A percentile compares a stretch with the other conserved stretches of the same genome.
Conservation (phyloP, 352 stramenopile genomes). For the Phytophthora ramorum region DNA sequence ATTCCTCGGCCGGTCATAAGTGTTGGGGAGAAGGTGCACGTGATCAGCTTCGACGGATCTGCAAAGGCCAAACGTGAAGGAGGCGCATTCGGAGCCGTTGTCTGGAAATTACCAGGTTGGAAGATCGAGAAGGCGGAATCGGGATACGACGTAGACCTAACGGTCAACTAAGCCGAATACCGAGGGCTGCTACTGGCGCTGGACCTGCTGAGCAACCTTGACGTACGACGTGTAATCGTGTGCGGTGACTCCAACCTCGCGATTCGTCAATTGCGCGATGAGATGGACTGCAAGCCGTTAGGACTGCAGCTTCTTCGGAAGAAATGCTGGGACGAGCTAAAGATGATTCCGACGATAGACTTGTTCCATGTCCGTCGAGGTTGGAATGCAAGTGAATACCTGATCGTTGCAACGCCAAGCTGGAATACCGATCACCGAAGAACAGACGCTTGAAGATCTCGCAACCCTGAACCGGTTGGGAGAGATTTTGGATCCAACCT, state of each 20-base stretch:
- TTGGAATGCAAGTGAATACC: too few species aligned
- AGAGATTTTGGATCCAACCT: too few species aligned
- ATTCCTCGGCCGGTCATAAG: background rate
- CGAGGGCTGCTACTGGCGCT: background rate
- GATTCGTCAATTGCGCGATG: background rate
- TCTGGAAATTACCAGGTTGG: constrained; percentile 14
- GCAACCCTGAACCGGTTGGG: too few species aligned
- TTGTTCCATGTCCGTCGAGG: too few species aligned
- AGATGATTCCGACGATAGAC: too few species aligned
- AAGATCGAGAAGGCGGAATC: background rate
- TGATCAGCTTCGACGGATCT: constrained; percentile 16
- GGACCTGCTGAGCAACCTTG: background rate
- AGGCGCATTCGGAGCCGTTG: constrained; percentile 2
- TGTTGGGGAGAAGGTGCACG: background rate
- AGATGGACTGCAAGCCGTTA: background rate
- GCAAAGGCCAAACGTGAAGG: constrained; percentile 1
- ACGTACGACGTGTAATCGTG: background rate
- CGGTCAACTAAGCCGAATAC: constrained; percentile 28
- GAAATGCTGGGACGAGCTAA: too few species aligned
- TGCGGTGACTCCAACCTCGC: background rate
- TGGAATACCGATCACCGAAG: too few species aligned
- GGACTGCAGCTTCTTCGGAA: background rate
- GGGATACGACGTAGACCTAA: background rate
- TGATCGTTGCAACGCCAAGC: too few species aligned
- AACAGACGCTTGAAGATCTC: too few species aligned